Evolutionary conservation across 768 basidiomycete genomes (phyloP), one percentile per base, ranked within the genome.

Genomic region (Termitomyces titanicus): DNA sequence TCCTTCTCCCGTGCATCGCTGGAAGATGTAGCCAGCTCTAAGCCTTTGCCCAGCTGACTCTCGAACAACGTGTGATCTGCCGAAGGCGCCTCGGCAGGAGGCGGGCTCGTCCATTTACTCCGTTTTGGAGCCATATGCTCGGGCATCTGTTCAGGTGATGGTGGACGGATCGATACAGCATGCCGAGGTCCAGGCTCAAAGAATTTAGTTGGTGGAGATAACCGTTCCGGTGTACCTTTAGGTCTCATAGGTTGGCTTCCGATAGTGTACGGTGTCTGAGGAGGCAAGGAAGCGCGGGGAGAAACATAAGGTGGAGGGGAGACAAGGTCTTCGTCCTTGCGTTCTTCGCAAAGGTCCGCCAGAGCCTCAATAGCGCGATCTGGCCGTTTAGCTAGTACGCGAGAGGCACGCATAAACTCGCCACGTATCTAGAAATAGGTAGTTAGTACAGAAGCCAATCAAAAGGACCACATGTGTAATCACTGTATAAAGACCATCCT

Each of bases 401-500:
- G 81, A 22, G 88, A 86, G 5, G 95, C 96, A 34, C 96, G 88
- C 92, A 96, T 96, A 69, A 99, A 96, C 74, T 98, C 96, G 9
- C 96, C 95, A 13, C 96, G 94, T 65, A 99, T 94, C 95, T 98
- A 61, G 8, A 43, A 29, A 40, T 38, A 9, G 17, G 54, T 48
- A 34, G 31, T 64, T 35, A 60, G 61, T 48, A 22, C 58, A 44
- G 17, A 47, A 37, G 27, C 22, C 42, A 47, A 27, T 47, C 44
- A 44, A 51, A 25, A 48, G 38, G 34, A 25, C n/a, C n/a, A 42
- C 42, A 46, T 31, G 33, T 35, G 67, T 83, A 44, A n/a, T 63
- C 65, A 95, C 95, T 39, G 92, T 93, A 65, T 97, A 98, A 53
- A 99, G 77, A 3, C 96, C 96, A 68, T 99, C 96, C 64, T 88